These are phyloP conservation scores for Colletotrichum sp. DNA, from an alignment of 2,329 filamentous ascomycete species.

Conservation along the genomic window DNA sequence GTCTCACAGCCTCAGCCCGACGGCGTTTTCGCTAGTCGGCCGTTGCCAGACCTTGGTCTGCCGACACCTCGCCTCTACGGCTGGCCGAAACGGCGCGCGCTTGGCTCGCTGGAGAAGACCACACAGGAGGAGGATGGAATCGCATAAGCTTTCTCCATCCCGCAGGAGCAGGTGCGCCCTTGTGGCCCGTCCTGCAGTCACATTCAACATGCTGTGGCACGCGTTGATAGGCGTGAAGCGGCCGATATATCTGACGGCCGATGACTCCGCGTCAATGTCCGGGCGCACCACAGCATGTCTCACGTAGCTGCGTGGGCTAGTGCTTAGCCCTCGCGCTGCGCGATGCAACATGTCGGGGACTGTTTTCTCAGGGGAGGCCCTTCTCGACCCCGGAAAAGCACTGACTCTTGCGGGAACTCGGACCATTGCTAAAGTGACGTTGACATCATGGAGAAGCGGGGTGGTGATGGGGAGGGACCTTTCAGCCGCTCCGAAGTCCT, in stretches of 20 bases:
- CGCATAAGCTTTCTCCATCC: background rate
- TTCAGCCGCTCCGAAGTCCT: background rate
- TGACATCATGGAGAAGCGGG: background rate
- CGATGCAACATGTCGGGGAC: background rate
- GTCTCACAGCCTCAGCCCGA: background rate
- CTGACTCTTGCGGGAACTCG: background rate
- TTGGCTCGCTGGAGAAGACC: background rate
- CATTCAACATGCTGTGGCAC: background rate
- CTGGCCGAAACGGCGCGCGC: background rate
- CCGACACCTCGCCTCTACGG: background rate
- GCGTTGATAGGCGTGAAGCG: background rate
- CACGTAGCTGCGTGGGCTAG: background rate
- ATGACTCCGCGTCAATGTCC: background rate
- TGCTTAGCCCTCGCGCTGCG: background rate
- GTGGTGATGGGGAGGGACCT: background rate
- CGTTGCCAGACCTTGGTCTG: background rate
- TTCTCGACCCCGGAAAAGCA: background rate
- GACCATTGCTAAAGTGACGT: background rate
- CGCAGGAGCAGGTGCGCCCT: background rate
- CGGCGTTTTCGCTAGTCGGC: background rate
- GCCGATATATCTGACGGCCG: background rate
- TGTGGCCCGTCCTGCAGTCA: background rate
- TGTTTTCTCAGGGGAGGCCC: background rate
- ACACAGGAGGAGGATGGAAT: background rate
- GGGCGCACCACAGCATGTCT: background rate